phyloP scores from a whole-genome alignment of 192 early-diverging fungal genomes.

The Backusella circina region DNA sequence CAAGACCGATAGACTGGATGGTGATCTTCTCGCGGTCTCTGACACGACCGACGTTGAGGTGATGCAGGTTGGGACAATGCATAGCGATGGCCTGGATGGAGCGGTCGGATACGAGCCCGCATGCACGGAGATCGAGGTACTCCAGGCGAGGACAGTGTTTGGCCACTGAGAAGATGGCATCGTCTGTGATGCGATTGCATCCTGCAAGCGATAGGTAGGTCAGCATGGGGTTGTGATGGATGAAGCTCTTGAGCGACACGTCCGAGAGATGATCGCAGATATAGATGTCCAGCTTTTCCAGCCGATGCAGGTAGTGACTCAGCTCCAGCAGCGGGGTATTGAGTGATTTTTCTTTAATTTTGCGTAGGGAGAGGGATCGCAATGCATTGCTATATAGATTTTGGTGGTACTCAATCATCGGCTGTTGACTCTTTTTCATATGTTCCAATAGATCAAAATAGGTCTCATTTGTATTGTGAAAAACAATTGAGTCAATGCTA shows the following conservation, averaged over 20 bases:
- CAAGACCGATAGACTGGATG: slow-evolving; percentile 37
- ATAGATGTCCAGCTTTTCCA: slow-evolving; percentile 46
- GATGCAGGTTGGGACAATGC: slow-evolving; percentile 36
- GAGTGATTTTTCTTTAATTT: slow-evolving; percentile 31
- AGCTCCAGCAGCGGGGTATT: slow-evolving; percentile 25
- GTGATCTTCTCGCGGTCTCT: slow-evolving; percentile 40
- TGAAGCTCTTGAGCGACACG: slow-evolving; percentile 33
- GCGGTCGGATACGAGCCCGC: slow-evolving; percentile 38
- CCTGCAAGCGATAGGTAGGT: slow-evolving; percentile 44
- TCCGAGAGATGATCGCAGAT: slow-evolving; percentile 49
- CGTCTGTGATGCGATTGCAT: slow-evolving; percentile 45
- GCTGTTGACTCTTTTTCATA: not conserved
- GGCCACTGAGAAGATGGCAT: slow-evolving; percentile 36
- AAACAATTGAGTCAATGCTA: not conserved
- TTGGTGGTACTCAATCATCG: not conserved
- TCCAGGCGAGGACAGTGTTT: slow-evolving; percentile 39
- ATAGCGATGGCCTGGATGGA: slow-evolving; percentile 39
- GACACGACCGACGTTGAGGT: slow-evolving; percentile 49
- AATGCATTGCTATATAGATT: slow-evolving; percentile 12
- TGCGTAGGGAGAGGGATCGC: slow-evolving; percentile 26
- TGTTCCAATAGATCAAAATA: not conserved
- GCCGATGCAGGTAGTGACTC: slow-evolving; percentile 18
- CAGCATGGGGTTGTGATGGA: slow-evolving; percentile 24
- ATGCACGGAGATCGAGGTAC: slow-evolving; percentile 44
- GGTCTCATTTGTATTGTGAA: not conserved